Base-by-base conservation (phyloP, 129 eudicot species). In the Scalesia atractyloides region DNA sequence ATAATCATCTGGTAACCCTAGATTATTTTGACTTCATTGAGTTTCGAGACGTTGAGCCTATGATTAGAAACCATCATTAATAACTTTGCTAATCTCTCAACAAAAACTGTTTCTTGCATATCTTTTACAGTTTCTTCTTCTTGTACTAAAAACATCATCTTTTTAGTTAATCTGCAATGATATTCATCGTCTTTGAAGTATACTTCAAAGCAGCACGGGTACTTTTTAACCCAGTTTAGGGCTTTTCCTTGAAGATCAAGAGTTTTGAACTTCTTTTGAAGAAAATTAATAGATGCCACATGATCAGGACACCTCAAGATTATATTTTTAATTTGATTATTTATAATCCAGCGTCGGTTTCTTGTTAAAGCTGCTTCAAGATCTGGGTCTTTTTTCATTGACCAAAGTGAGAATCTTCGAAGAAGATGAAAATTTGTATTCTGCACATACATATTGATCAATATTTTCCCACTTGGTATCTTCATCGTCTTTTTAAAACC, bases 311-410 rank as follows among this genome's bases (percentile, higher is more conserved):
- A 87, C 43, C 88, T 68, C 39, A 89, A 76, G 68, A 93, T 84
- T 67, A 89, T 87, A 82, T 89, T 87, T 76, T 93, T 93, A 59
- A 89, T 85, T 74, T 93, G 96, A 80, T 89, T 89, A 68, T 93
- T 93, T 34, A 89, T 86, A 52, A 89, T 70, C 98, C 98, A 89
- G 22, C 98, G 74, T 5, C 88, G 90, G 70, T 89, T 93, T 67
- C 96, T 81, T 8, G 86, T 84, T 50, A 93, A 80, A 16, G 98
- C 88, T 59, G 86, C 74, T 84, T 93, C 98, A 37, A 89, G 95
- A 82, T 93, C 96, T 1, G 90, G 95, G 19, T 89, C 96, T 79
- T 93, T 93, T 89, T 89, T 89, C 98, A 89, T 89, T 41, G 98
- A 89, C 96, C 96, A 93, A 10, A 93, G 84, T 20, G 98, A 83